phyloP scores from a whole-genome alignment of 345 rosid genomes.

The Carallia brachiata region DNA sequence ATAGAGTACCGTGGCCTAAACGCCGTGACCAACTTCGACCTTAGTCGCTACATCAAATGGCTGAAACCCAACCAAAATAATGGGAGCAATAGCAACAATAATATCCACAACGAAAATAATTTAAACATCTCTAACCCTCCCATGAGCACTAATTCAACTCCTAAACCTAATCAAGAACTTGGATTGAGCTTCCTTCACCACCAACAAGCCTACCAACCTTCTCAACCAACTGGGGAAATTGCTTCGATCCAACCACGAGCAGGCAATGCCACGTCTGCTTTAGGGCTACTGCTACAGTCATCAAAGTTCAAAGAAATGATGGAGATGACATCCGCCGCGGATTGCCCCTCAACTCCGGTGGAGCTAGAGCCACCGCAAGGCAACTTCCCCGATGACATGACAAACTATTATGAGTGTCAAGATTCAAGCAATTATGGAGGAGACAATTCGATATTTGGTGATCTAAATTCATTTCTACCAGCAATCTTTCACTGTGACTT shows the following conservation, averaged over 20 bases:
- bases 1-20: constrained; percentile 88
- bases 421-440: constrained; percentile 23
- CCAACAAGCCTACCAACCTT: constrained; percentile 13
- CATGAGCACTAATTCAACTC: neutral
- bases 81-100: neutral
- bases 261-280: constrained; percentile 36
- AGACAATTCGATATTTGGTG: constrained; percentile 40
- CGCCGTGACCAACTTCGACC: constrained; percentile 90
- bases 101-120: neutral
- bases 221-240: neutral
- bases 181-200: constrained; percentile 23
- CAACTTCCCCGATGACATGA: constrained; percentile 52
- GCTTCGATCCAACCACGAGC: constrained; percentile 2
- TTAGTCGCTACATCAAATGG: constrained; percentile 79
- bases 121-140: constrained; percentile 15
- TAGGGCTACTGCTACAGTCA: constrained; percentile 47
- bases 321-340: constrained; percentile 40
- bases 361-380: constrained; percentile 33
- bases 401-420: constrained; percentile 35
- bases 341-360: constrained; percentile 22
- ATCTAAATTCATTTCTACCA: constrained; percentile 14
- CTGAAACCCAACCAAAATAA: constrained; percentile 41
- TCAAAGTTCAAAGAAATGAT: constrained; percentile 60
- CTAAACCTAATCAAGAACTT: constrained; percentile 20
- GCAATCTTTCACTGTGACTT: constrained; percentile 24